These are phyloP conservation scores for Coniochaeta prunicola DNA, from an alignment of 2,329 filamentous ascomycete genomes.

Conservation along the genomic window DNA sequence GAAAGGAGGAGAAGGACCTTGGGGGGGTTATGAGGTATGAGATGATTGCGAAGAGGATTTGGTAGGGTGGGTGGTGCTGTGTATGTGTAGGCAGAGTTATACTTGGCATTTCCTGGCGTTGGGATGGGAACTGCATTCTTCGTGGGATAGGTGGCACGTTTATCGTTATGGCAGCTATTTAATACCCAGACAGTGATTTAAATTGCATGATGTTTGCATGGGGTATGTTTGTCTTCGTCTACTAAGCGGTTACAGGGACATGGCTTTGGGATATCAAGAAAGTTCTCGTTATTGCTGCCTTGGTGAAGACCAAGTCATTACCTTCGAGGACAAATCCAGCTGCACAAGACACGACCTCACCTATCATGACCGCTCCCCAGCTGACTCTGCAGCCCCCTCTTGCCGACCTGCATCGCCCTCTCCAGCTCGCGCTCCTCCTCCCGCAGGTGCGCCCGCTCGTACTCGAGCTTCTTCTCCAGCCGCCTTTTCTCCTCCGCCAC, in stretches of 20 bases:
- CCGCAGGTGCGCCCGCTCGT: conserved; percentile 52
- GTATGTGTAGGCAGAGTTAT: too few relatives aligned
- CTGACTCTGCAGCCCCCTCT: conserved; percentile 58
- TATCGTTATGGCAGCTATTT: not conserved
- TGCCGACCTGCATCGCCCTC: conserved; percentile 60
- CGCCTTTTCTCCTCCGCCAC: conserved; percentile 57
- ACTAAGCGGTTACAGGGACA: too few relatives aligned
- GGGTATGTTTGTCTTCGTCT: too few relatives aligned
- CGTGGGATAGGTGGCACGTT: not conserved
- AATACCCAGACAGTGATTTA: not conserved
- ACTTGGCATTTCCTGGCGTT: not conserved
- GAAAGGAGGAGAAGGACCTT: conserved; percentile 49
- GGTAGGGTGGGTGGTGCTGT: conserved; percentile 43
- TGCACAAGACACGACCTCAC: too few relatives aligned
- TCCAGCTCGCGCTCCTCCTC: conserved; percentile 64
- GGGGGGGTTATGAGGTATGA: conserved; percentile 73
- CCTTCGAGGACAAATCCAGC: too few relatives aligned
- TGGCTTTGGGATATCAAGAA: too few relatives aligned
- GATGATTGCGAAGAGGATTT: conserved; percentile 96
- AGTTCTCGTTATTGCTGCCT: too few relatives aligned
- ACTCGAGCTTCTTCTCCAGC: conserved; percentile 51
- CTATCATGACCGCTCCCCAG: conserved; percentile 20
- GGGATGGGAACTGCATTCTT: not conserved
- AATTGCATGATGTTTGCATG: not conserved
- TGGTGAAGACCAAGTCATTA: too few relatives aligned